These are phyloP conservation scores for Fusarium bactridioides DNA, from an alignment of 2,329 filamentous ascomycete genomes.

Conservation along the genomic window DNA sequence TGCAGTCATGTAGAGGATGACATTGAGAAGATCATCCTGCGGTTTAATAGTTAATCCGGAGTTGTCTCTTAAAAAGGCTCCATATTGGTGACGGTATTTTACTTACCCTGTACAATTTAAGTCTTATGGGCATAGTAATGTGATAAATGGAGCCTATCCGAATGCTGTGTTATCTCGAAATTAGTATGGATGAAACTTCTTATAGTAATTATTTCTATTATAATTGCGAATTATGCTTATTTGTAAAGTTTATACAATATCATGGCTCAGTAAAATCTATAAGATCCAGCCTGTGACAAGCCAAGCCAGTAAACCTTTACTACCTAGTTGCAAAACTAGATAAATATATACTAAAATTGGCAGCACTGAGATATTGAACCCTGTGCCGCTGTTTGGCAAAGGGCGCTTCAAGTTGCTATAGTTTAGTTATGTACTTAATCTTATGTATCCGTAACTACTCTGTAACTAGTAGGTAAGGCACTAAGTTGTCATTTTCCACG, in stretches of 20 bases:
- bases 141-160: not conserved
- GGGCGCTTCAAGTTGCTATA: not conserved
- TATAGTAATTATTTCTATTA: too few relatives aligned
- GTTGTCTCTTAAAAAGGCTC: not conserved
- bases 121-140: not conserved
- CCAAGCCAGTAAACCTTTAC: not conserved
- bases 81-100: not conserved
- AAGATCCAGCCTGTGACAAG: not conserved
- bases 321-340: not conserved
- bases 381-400: not conserved
- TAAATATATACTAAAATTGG: not conserved
- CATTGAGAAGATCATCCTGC: not conserved
- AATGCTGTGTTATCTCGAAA: not conserved
- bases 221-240: not conserved
- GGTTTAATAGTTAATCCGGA: slow-evolving; percentile 14
- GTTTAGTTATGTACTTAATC: not conserved
- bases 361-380: not conserved
- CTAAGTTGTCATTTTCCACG: not conserved
- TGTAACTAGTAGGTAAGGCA: not conserved
- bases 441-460: not conserved
- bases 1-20: not conserved
- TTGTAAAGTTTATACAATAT: not conserved
- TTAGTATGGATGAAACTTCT: not conserved
- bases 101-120: not conserved
- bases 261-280: not conserved